Percentiles rank a stretch among this genome's conserved stretches.
Conservation (phyloP, 225 moss, liverwort and hornwort genomes). For the Pleurozium schreberi region DNA sequence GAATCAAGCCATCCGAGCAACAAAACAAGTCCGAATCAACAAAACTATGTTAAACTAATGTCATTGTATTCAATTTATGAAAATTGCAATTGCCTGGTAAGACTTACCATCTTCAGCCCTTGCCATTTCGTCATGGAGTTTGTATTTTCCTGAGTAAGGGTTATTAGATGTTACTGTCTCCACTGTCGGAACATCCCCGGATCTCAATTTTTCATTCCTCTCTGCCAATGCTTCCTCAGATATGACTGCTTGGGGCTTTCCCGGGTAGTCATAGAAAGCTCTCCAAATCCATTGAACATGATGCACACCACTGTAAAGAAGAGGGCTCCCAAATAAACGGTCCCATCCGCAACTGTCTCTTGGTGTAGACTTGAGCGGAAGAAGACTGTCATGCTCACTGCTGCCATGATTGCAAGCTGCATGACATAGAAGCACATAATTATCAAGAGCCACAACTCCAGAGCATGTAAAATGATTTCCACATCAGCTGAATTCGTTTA, state of each 20-base stretch:
- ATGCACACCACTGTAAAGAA: conserved; percentile 68
- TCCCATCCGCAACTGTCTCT: conserved; percentile 35
- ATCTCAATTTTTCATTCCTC: conserved; percentile 19
- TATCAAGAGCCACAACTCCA: not conserved
- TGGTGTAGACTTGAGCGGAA: conserved; percentile 43
- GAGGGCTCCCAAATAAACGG: conserved; percentile 55
- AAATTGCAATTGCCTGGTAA: not conserved
- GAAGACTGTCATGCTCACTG: conserved; percentile 55
- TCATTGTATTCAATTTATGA: not conserved
- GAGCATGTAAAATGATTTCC: not conserved
- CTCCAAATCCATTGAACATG: conserved; percentile 81
- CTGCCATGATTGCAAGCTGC: conserved; percentile 63
- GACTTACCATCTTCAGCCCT: conserved; percentile 5
- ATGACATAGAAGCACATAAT: not conserved
- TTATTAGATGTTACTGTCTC: not conserved
- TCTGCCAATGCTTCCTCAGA: conserved; percentile 40
- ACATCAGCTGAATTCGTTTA: not conserved
- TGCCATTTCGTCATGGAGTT: not conserved
- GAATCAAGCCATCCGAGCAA: not conserved
- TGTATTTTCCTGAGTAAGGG: not conserved
- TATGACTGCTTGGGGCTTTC: conserved; percentile 47
- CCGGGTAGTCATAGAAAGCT: conserved; percentile 55
- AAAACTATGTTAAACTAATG: not conserved
- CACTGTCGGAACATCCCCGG: not conserved
- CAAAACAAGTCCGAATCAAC: not conserved